These are phyloP conservation scores for Delphinella strobiligena DNA, from an alignment of 2,329 filamentous ascomycete species.

Conservation along the genomic window DNA sequence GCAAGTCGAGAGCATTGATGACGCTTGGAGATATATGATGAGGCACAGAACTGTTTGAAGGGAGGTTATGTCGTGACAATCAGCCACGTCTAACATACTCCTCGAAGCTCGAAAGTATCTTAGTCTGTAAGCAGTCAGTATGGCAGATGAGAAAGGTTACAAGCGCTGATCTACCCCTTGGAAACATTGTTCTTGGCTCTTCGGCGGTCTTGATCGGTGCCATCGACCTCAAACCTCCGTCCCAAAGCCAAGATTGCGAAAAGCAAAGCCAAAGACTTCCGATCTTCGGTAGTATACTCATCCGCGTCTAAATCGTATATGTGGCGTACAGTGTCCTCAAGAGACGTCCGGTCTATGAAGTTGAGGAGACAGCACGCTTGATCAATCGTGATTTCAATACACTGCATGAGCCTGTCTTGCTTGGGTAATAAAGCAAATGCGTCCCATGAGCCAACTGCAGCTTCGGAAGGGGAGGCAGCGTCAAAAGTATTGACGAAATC, in stretches of 20 bases:
- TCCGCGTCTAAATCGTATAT: constrained; percentile 8
- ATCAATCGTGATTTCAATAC: constrained; percentile 9
- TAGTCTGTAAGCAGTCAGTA: constrained; percentile 8
- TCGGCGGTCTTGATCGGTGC: neutral
- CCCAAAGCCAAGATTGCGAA: constrained; percentile 9
- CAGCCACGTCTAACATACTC: constrained; percentile 13
- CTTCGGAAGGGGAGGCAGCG: neutral
- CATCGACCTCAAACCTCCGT: constrained; percentile 2
- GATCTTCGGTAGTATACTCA: constrained; percentile 6
- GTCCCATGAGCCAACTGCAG: neutral
- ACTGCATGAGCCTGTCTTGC: constrained; percentile 8
- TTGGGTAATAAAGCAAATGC: constrained; percentile 11
- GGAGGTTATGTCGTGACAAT: constrained; percentile 14
- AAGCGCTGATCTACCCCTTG: neutral
- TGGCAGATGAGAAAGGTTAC: neutral
- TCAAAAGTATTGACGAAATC: constrained; percentile 2
- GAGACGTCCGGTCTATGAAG: constrained; percentile 8
- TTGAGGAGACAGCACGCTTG: constrained; percentile 11
- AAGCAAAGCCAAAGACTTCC: constrained; percentile 6
- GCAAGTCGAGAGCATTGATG: constrained; percentile 15
- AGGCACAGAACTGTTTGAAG: constrained; percentile 16
- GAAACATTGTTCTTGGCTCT: neutral
- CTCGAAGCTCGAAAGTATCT: constrained; percentile 13
- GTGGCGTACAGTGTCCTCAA: neutral
- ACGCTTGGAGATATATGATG: constrained; percentile 15